Conservation (phyloP, 768 basidiomycete species). For the Leucosporidium scottii region DNA sequence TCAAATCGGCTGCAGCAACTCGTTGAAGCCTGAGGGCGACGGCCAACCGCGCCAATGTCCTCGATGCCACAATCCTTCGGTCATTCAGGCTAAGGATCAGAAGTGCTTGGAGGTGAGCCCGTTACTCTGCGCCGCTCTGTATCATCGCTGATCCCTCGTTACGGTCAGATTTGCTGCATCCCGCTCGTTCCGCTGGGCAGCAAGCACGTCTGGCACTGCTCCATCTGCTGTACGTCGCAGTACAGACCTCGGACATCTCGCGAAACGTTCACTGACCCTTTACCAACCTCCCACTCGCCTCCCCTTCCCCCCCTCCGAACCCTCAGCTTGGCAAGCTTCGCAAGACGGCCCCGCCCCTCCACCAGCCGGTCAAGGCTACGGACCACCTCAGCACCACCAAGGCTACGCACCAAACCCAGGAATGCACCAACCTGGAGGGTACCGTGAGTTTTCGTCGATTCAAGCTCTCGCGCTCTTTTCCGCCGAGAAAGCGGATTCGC, state of each 20-base stretch:
- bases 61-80: background rate
- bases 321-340: constrained; percentile 17
- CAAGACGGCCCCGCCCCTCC: constrained; percentile 20
- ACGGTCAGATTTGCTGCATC: constrained; percentile 20
- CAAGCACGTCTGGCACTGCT: constrained; percentile 19
- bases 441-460: too few relatives aligned
- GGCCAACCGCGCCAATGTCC: background rate
- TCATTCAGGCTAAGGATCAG: too few relatives aligned
- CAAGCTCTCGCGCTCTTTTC: too few relatives aligned
- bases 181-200: constrained; percentile 20
- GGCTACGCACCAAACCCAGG: background rate
- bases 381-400: background rate
- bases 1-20: background rate
- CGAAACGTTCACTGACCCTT: too few relatives aligned
- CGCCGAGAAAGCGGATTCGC: too few relatives aligned
- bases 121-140: background rate
- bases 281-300: background rate
- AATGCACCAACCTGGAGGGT: background rate
- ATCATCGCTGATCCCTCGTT: background rate
- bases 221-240: constrained; percentile 16
- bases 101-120: too few relatives aligned
- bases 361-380: background rate
- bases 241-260: too few relatives aligned
- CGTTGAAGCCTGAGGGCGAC: background rate
- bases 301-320: background rate